A percentile compares a stretch with the other conserved stretches of the same genome.
Conservation (phyloP, 2,329 filamentous ascomycete species). For the Neocatenulostroma microsporum region DNA sequence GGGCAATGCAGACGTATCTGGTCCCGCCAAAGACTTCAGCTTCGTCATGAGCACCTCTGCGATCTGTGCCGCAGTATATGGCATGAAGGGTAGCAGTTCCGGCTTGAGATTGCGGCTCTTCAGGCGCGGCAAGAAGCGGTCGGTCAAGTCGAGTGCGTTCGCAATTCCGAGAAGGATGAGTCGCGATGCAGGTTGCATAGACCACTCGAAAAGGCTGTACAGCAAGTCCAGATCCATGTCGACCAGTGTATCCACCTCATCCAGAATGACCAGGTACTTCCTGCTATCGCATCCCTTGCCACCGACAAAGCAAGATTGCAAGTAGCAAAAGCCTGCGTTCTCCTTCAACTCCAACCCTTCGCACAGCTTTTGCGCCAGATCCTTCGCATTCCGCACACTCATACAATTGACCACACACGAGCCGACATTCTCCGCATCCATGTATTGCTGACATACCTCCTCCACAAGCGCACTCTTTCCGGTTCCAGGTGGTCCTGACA, state of each 20-base stretch:
- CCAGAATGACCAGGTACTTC: conserved; percentile 76
- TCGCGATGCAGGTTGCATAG: conserved; percentile 68
- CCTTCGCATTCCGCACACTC: conserved; percentile 81
- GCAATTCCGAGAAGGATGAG: conserved; percentile 87
- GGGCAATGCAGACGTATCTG: conserved; percentile 48
- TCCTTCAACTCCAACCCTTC: conserved; percentile 56
- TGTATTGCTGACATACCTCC: conserved; percentile 60
- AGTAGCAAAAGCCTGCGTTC: conserved; percentile 57
- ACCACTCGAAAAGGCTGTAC: conserved; percentile 96
- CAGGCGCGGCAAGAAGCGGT: conserved; percentile 85
- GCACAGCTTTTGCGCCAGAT: conserved; percentile 73
- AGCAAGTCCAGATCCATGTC: conserved; percentile 81
- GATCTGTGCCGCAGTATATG: conserved; percentile 82
- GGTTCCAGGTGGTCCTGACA: conserved; percentile 91
- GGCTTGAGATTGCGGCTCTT: conserved; percentile 91
- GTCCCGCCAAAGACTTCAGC: conserved; percentile 61
- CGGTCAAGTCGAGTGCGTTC: conserved; percentile 90
- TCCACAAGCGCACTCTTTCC: conserved; percentile 93
- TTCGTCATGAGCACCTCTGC: conserved; percentile 78
- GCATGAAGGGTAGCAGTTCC: conserved; percentile 80
- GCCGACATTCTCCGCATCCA: conserved; percentile 47
- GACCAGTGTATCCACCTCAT: conserved; percentile 91
- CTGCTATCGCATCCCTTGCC: conserved; percentile 47
- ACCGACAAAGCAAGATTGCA: conserved; percentile 62
- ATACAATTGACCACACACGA: conserved; percentile 91